Conservation (phyloP, 2,329 filamentous ascomycete genomes). For the Neocatenulostroma microsporum region DNA sequence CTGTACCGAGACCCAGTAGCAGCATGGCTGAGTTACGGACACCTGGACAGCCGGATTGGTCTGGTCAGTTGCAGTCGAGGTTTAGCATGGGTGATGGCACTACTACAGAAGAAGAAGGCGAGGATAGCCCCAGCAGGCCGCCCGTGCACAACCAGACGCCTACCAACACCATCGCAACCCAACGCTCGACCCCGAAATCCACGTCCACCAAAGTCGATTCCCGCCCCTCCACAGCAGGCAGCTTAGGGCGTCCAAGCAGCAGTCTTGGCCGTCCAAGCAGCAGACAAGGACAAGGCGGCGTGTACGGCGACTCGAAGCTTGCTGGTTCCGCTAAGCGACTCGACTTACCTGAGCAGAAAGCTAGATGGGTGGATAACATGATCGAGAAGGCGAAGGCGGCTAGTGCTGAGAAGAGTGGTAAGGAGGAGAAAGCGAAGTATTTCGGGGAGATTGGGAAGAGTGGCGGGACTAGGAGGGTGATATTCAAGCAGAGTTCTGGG, state of each 20-base stretch:
- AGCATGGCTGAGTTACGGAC: slow-evolving; percentile 1
- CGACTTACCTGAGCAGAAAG: slow-evolving; percentile 54
- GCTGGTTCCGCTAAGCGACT: too few species aligned
- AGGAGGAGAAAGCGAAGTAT: slow-evolving; percentile 28
- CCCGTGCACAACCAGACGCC: not conserved
- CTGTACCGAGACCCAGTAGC: not conserved
- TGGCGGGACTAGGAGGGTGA: slow-evolving; percentile 65
- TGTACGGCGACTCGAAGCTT: too few species aligned
- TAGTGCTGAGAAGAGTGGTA: slow-evolving; percentile 41
- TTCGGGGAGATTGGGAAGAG: slow-evolving; percentile 67
- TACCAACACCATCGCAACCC: slow-evolving; percentile 1
- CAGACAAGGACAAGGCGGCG: slow-evolving; percentile 16
- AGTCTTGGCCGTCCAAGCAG: slow-evolving; percentile 1
- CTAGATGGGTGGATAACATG: slow-evolving; percentile 75
- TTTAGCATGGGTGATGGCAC: slow-evolving; percentile 6
- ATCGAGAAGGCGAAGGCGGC: slow-evolving; percentile 69
- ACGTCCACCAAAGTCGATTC: slow-evolving; percentile 13
- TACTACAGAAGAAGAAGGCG: not conserved
- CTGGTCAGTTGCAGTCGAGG: slow-evolving; percentile 1
- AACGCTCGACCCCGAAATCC: slow-evolving; percentile 13
- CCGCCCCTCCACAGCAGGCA: slow-evolving; percentile 20
- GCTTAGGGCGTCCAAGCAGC: slow-evolving; percentile 13
- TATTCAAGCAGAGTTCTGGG: slow-evolving; percentile 38
- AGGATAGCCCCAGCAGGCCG: not conserved
- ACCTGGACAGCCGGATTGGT: slow-evolving; percentile 5